Evolutionary conservation across 2,329 filamentous ascomycete genomes (phyloP).

Genomic region (Fusarium domesticum): DNA sequence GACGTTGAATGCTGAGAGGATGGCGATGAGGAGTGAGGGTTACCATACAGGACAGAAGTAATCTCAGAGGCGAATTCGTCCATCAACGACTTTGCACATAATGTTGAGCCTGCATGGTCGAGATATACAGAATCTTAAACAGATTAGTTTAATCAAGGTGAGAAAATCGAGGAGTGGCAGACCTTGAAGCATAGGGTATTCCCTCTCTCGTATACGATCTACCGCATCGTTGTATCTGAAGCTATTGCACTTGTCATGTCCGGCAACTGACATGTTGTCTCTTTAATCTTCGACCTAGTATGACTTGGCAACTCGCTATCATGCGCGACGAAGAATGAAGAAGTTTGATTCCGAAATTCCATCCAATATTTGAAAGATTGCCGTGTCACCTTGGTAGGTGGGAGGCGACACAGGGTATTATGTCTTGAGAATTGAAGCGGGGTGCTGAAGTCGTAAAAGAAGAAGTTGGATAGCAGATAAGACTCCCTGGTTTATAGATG

Average conservation of each 20-base stretch:
- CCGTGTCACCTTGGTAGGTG: too few species aligned
- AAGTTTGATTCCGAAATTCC: too few species aligned
- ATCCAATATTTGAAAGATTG: too few species aligned
- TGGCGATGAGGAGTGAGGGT: constrained; percentile 82
- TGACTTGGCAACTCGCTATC: background rate
- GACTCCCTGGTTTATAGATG: background rate
- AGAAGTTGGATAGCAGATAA: background rate
- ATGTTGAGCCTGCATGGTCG: constrained; percentile 92
- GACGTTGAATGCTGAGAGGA: constrained; percentile 75
- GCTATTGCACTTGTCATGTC: constrained; percentile 4
- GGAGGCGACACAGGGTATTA: background rate
- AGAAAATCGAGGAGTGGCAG: constrained; percentile 9
- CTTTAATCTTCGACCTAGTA: background rate
- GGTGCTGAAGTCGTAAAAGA: background rate
- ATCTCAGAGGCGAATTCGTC: constrained; percentile 77
- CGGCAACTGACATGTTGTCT: constrained; percentile 5
- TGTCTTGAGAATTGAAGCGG: background rate
- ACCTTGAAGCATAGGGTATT: constrained; percentile 72
- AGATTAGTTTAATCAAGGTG: background rate
- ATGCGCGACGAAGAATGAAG: too few species aligned
- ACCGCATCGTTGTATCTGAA: constrained; percentile 56
- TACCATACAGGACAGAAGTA: constrained; percentile 76
- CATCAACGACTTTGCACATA: constrained; percentile 76
- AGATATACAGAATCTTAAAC: constrained; percentile 70
- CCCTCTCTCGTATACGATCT: constrained; percentile 54